phyloP scores from a whole-genome alignment of 2,329 filamentous ascomycete species.

The Stagonosporopsis cucurbitacearum region DNA sequence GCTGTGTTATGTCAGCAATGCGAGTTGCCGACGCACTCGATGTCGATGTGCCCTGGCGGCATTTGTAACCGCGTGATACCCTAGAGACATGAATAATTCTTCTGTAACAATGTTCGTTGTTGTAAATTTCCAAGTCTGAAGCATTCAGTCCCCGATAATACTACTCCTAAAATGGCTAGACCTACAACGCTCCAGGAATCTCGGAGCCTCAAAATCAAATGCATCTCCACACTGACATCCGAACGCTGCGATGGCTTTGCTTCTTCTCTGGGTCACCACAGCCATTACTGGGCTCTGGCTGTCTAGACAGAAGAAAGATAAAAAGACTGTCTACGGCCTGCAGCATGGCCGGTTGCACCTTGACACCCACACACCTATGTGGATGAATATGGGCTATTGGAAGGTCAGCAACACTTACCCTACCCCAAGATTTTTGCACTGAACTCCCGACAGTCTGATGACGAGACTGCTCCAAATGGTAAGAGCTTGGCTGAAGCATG shows the following conservation, averaged over 20 bases:
- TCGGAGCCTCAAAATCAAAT: neutral
- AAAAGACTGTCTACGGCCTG: slow-evolving; percentile 54
- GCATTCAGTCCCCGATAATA: neutral
- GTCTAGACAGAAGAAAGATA: neutral
- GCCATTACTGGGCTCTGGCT: neutral
- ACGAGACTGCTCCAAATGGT: neutral
- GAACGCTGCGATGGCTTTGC: neutral
- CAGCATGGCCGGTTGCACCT: slow-evolving; percentile 65
- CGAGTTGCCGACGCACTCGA: slow-evolving; percentile 61
- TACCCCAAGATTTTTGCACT: neutral
- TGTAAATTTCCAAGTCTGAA: neutral
- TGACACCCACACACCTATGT: slow-evolving; percentile 59
- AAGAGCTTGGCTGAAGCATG: slow-evolving; percentile 55
- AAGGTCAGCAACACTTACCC: slow-evolving; percentile 40
- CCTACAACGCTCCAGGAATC: neutral
- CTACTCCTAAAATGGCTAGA: neutral
- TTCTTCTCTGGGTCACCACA: neutral
- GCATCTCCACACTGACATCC: neutral
- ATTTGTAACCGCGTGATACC: neutral
- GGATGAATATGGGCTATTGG: slow-evolving; percentile 71
- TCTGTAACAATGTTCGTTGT: neutral
- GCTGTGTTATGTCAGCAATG: slow-evolving; percentile 66
- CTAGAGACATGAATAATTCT: neutral
- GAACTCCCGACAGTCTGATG: neutral
- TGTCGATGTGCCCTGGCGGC: slow-evolving; percentile 50